Conservation (phyloP, 2,329 filamentous ascomycete genomes). For the Penicillium sp. region DNA sequence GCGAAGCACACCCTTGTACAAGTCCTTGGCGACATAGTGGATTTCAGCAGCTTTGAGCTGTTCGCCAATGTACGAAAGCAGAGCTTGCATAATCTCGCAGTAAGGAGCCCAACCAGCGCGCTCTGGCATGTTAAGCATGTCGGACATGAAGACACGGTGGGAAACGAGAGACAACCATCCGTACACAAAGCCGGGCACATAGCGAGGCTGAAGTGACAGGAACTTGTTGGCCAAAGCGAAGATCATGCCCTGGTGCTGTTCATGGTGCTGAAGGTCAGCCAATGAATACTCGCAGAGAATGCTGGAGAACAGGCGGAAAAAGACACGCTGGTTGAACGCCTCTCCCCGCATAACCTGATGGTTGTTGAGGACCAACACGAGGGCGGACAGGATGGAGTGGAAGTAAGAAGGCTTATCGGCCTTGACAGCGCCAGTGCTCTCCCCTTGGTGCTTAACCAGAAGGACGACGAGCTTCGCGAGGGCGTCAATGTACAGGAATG, state of each 20-base stretch:
- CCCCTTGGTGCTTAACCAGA: conserved; percentile 74
- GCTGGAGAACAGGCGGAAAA: conserved; percentile 86
- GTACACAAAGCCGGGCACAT: conserved; percentile 83
- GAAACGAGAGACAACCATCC: conserved; percentile 82
- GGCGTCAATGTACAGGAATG: conserved; percentile 74
- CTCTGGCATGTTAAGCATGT: conserved; percentile 71
- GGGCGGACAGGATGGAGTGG: conserved; percentile 77
- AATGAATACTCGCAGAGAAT: conserved; percentile 76
- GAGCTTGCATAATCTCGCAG: conserved; percentile 72
- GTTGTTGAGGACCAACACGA: conserved; percentile 80
- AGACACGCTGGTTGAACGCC: conserved; percentile 83
- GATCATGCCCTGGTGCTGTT: conserved; percentile 72
- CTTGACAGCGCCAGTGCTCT: conserved; percentile 63
- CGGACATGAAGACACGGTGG: conserved; percentile 83
- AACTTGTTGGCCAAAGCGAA: conserved; percentile 74
- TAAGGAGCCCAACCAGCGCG: conserved; percentile 77
- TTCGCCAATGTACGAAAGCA: conserved; percentile 77
- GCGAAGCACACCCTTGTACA: conserved; percentile 84
- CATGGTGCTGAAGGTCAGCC: conserved; percentile 63
- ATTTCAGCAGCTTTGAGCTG: conserved; percentile 77
- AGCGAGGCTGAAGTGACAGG: conserved; percentile 73
- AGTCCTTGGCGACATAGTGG: conserved; percentile 73
- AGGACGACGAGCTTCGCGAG: conserved; percentile 79
- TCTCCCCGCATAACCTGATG: conserved; percentile 83
- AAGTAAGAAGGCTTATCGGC: conserved; percentile 73